These are phyloP conservation scores for Fusarium sp. DNA, from an alignment of 2,329 filamentous ascomycete genomes.

Conservation along the genomic window DNA sequence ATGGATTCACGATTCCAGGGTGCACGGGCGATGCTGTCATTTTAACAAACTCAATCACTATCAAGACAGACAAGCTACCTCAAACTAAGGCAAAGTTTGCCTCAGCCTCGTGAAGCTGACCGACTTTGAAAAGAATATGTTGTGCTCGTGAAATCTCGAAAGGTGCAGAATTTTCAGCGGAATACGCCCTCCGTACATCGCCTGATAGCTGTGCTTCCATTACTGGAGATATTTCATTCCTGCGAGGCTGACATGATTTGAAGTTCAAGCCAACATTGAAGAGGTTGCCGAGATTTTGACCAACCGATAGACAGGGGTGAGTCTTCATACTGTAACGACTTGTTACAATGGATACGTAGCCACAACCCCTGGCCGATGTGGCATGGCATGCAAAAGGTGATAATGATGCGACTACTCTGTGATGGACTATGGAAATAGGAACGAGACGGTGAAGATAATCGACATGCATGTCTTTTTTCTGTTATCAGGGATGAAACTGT, in stretches of 20 bases:
- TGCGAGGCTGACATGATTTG: constrained; percentile 36
- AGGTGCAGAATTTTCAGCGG: constrained; percentile 31
- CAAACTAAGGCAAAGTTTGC: neutral
- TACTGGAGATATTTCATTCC: constrained; percentile 24
- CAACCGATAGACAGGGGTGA: constrained; percentile 27
- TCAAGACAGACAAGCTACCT: neutral
- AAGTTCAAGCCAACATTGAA: constrained; percentile 12
- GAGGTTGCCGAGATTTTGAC: constrained; percentile 37
- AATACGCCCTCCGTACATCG: constrained; percentile 36
- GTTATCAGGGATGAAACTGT: constrained; percentile 13
- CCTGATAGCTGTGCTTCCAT: constrained; percentile 25
- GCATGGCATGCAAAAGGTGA: constrained; percentile 26
- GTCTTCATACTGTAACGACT: neutral
- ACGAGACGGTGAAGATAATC: constrained; percentile 30
- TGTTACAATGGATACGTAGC: constrained; percentile 25
- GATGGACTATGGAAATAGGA: neutral
- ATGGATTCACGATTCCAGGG: constrained; percentile 23
- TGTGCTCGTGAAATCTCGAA: constrained; percentile 23
- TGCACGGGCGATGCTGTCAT: constrained; percentile 34
- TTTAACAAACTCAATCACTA: neutral
- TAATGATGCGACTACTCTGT: constrained; percentile 25
- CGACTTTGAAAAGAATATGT: constrained; percentile 28
- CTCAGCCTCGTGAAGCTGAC: constrained; percentile 35
- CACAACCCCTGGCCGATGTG: constrained; percentile 14
- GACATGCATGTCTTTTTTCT: neutral